Evolutionary conservation across 106 monocot species (phyloP).

Genomic region (Dioscorea dumetorum): DNA sequence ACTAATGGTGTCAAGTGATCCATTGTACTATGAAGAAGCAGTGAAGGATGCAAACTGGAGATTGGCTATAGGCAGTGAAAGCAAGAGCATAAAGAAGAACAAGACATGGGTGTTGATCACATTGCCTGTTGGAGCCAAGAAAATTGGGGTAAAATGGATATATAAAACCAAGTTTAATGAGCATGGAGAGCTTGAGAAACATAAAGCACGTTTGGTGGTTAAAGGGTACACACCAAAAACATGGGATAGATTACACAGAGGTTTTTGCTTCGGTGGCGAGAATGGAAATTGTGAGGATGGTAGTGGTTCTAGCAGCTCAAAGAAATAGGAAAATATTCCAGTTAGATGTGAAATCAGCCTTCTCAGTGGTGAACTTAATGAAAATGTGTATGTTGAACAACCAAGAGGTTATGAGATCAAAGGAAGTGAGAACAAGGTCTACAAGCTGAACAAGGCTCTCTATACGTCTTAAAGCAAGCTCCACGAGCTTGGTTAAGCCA

Average conservation of each 20-base stretch:
- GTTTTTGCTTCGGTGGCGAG: neutral
- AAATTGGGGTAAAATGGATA: conserved; percentile 9
- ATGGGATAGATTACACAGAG: conserved; percentile 5
- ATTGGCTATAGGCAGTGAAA: conserved; percentile 11
- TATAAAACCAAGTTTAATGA: conserved; percentile 2
- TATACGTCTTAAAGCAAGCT: no score
- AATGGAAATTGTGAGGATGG: neutral
- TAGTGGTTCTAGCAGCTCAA: neutral
- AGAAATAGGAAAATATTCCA: neutral
- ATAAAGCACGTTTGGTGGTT: conserved; percentile 1
- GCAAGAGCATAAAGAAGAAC: neutral
- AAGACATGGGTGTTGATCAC: neutral
- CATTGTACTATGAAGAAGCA: neutral
- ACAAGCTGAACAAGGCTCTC: neutral
- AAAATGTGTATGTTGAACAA: neutral
- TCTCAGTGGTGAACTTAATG: neutral
- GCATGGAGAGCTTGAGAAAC: neutral
- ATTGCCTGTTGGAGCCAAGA: neutral
- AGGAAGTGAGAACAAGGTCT: neutral
- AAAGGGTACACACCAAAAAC: neutral
- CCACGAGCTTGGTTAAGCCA: no score
- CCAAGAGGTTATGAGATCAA: neutral
- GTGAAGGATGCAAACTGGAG: neutral
- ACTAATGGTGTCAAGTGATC: neutral
- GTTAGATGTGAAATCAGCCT: neutral